phyloP scores from a whole-genome alignment of 495 filamentous ascomycete genomes.

The Sabuloglossum arenarium region DNA sequence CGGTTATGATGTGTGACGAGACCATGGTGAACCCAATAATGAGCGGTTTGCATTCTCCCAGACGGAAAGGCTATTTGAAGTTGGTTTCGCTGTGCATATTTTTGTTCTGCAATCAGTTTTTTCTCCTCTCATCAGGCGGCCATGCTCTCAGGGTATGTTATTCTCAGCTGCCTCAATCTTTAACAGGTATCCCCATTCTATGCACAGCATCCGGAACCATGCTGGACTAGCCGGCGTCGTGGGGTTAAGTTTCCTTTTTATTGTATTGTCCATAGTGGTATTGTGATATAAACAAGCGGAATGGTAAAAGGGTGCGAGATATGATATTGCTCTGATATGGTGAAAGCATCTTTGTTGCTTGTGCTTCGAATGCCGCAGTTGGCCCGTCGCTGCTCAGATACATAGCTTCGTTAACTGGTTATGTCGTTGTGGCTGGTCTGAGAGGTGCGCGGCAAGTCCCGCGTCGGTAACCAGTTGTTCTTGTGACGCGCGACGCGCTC shows the following conservation, averaged over 20 bases:
- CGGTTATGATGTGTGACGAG: background rate
- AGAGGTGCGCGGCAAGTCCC: background rate
- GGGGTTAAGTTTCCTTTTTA: background rate
- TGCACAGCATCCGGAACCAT: background rate
- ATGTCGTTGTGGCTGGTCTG: too few species aligned
- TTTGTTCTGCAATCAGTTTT: background rate
- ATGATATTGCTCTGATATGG: background rate
- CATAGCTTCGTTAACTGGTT: too few species aligned
- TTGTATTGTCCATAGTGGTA: background rate
- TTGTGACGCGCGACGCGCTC: background rate
- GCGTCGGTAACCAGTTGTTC: background rate
- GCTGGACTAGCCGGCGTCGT: background rate
- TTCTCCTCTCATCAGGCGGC: background rate
- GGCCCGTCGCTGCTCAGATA: too few species aligned
- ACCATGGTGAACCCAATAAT: background rate
- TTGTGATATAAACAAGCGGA: background rate
- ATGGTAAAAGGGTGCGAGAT: background rate
- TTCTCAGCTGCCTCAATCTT: background rate
- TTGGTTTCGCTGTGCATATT: constrained; percentile 1
- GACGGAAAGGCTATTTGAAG: background rate
- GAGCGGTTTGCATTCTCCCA: background rate
- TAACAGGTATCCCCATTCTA: background rate
- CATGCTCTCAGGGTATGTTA: background rate
- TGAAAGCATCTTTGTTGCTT: background rate
- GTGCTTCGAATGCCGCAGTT: too few species aligned